A percentile compares a stretch with the other conserved stretches of the same genome.
These are phyloP conservation scores for Globisporangium acanthophoron DNA, from an alignment of 352 stramenopile species.

Conservation along the genomic window DNA sequence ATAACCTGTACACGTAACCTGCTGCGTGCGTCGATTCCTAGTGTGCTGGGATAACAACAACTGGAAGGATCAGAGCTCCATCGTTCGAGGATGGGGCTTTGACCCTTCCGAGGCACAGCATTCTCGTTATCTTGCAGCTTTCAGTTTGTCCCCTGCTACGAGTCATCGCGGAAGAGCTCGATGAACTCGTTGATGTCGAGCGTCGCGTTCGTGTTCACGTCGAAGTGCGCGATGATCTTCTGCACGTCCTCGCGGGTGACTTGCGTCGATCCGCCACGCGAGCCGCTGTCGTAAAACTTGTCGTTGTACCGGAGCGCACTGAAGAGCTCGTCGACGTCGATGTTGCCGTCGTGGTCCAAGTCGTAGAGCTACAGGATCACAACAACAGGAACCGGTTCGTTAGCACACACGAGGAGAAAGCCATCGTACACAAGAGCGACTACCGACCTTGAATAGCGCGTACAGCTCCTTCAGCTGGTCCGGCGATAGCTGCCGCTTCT, in stretches of 20 bases:
- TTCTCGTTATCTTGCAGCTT: no score
- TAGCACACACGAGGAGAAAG: not conserved
- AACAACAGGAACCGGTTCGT: not conserved
- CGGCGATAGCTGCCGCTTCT: constrained; percentile 47
- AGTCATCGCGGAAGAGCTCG: constrained; percentile 71
- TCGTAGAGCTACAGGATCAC: constrained; percentile 46
- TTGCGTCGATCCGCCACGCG: constrained; percentile 18
- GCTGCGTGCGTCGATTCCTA: no score
- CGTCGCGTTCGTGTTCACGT: constrained; percentile 64
- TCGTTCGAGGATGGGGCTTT: no score
- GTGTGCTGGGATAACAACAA: no score
- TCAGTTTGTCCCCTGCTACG: constrained; percentile 14
- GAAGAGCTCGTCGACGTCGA: constrained; percentile 65
- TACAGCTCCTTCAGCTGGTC: constrained; percentile 57
- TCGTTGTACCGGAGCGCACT: constrained; percentile 66
- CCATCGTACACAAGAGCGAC: constrained; percentile 6
- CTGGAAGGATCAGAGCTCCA: no score
- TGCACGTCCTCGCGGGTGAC: constrained; percentile 56
- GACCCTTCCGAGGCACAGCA: no score
- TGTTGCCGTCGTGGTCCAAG: constrained; percentile 54
- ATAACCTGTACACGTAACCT: not conserved
- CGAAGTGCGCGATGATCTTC: constrained; percentile 72
- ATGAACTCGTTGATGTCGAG: constrained; percentile 77
- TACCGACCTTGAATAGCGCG: constrained; percentile 47
- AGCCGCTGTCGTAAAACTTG: constrained; percentile 52